These are phyloP conservation scores for Phytophthora foliorum DNA, from an alignment of 352 stramenopile genomes.

Conservation along the genomic window DNA sequence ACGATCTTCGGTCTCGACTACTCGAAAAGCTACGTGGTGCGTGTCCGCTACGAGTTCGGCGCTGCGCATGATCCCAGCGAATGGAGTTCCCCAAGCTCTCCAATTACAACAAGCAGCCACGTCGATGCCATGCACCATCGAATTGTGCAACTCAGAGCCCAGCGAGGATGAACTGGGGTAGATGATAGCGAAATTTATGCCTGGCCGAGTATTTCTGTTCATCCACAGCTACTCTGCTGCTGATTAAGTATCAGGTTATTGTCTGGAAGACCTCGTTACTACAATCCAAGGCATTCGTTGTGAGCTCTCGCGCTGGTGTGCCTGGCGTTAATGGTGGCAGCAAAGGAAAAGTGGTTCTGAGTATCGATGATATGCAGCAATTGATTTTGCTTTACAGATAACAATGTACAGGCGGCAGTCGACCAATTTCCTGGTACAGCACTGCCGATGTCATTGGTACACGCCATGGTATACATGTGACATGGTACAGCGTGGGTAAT, in stretches of 20 bases:
- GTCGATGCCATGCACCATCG: conserved; percentile 36
- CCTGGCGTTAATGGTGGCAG: too few relatives aligned
- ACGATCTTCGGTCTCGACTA: conserved; percentile 78
- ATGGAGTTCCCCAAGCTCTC: conserved; percentile 65
- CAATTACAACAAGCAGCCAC: conserved; percentile 57
- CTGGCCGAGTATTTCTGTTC: not conserved
- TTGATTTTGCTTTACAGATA: too few relatives aligned
- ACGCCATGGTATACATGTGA: too few relatives aligned
- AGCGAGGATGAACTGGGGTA: conserved; percentile 16
- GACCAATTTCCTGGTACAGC: too few relatives aligned
- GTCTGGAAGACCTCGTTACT: not conserved
- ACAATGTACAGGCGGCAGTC: too few relatives aligned
- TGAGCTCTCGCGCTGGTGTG: too few relatives aligned
- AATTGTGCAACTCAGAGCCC: conserved; percentile 31
- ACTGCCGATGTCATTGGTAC: too few relatives aligned
- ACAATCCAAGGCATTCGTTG: not conserved
- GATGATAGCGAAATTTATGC: not conserved
- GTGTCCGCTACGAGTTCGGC: conserved; percentile 76
- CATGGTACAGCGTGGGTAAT: conserved; percentile 12
- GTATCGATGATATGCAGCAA: too few relatives aligned
- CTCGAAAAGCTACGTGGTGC: conserved; percentile 80
- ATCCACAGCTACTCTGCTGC: too few relatives aligned
- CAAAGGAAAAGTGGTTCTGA: too few relatives aligned
- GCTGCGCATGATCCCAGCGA: conserved; percentile 52
- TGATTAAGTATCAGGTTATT: conserved; percentile 6